Evolutionary conservation across 2,329 filamentous ascomycete genomes (phyloP).

Genomic region (Ophiostoma ulmi): DNA sequence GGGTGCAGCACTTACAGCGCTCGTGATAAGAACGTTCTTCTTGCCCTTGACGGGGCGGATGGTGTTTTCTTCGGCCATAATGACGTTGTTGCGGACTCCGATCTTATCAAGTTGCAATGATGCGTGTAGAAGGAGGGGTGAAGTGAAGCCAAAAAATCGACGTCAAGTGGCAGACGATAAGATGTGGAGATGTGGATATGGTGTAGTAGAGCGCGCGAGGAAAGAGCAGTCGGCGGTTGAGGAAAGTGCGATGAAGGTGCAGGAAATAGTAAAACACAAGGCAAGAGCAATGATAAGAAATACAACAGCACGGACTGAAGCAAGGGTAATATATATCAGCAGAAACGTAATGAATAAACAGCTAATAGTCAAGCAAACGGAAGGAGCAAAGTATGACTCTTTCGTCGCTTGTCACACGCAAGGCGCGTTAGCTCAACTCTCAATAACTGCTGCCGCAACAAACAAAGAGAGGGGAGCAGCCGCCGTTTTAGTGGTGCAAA

Average conservation of each 20-base stretch:
- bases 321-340: not conserved
- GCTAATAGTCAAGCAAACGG: not conserved
- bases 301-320: not conserved
- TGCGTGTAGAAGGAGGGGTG: conserved; percentile 6
- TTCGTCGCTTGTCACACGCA: not conserved
- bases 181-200: conserved; percentile 11
- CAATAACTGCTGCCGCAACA: not conserved
- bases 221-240: not conserved
- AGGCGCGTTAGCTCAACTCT: not conserved
- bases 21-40: conserved; percentile 83
- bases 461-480: not conserved
- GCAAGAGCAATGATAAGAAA: not conserved
- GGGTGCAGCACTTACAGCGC: conserved; percentile 63
- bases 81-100: conserved; percentile 28
- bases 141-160: conserved; percentile 15
- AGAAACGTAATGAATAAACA: not conserved
- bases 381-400: conserved; percentile 11
- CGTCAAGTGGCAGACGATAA: conserved; percentile 14
- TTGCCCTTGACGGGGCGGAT: conserved; percentile 66
- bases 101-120: not conserved
- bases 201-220: no score
- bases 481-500: conserved; percentile 9
- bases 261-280: not conserved
- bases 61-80: conserved; percentile 25
- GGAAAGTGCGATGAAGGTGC: not conserved